phyloP scores from a whole-genome alignment of 495 filamentous ascomycete species.

The Cudoniella acicularis region DNA sequence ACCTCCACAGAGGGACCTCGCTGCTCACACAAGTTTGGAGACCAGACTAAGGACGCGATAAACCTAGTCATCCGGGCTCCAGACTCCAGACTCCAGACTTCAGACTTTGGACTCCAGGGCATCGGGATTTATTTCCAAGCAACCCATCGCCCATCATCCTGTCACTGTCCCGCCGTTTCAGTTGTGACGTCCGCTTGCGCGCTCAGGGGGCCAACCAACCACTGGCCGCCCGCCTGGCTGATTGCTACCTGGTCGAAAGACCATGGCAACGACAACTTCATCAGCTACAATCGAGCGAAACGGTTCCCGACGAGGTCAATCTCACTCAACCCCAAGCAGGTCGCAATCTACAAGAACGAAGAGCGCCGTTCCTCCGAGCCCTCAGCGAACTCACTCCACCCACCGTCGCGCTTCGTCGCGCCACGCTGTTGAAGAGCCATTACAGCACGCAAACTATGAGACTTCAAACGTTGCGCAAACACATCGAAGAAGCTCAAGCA shows the following conservation, averaged over 20 bases:
- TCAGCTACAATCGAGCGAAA: slow-evolving; percentile 13
- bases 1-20: background rate
- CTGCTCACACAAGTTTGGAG: no score
- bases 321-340: slow-evolving; percentile 11
- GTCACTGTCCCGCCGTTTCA: background rate
- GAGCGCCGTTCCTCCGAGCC: slow-evolving; percentile 18
- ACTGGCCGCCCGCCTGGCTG: background rate
- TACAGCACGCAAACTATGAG: slow-evolving; percentile 40
- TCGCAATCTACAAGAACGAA: slow-evolving; percentile 21
- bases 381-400: slow-evolving; percentile 28
- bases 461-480: slow-evolving; percentile 36
- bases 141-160: background rate
- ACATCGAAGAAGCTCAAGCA: slow-evolving; percentile 36
- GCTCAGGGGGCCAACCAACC: background rate
- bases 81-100: no score
- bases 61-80: no score
- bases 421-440: slow-evolving; percentile 30
- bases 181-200: background rate
- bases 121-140: no score
- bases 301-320: slow-evolving; percentile 16
- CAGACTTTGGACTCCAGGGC: no score
- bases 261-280: slow-evolving; percentile 23
- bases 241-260: slow-evolving; percentile 4
- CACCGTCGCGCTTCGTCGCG: slow-evolving; percentile 33
- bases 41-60: no score